Percentiles rank a stretch among this genome's conserved stretches.
Evolutionary conservation across 2,329 filamentous ascomycete genomes (phyloP).

Genomic region (Arthroderma uncinatum): DNA sequence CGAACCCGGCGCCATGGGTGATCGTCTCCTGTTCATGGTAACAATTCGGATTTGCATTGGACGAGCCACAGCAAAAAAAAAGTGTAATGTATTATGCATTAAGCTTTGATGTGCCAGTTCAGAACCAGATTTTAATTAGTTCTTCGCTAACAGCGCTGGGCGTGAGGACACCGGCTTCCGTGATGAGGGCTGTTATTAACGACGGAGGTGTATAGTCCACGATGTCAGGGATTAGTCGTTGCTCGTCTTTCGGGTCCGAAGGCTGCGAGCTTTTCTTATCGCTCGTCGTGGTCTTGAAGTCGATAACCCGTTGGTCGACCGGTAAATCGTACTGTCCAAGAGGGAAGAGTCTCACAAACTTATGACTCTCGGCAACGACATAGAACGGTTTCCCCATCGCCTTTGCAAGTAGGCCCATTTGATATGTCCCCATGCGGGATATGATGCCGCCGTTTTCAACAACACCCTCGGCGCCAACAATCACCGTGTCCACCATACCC

Average conservation of each 20-base stretch:
- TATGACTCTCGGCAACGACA: slow-evolving; percentile 89
- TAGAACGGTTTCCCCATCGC: slow-evolving; percentile 68
- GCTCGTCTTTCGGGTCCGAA: neutral
- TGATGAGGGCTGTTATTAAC: slow-evolving; percentile 54
- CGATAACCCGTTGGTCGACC: slow-evolving; percentile 64
- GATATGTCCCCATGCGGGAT: slow-evolving; percentile 72
- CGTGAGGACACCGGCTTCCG: slow-evolving; percentile 52
- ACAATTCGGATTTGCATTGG: too few species aligned
- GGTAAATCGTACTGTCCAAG: slow-evolving; percentile 71
- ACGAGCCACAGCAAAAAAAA: too few species aligned
- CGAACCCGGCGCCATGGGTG: neutral
- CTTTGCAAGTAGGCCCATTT: slow-evolving; percentile 72
- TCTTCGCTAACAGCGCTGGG: slow-evolving; percentile 56
- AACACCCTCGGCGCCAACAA: slow-evolving; percentile 67
- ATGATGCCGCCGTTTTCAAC: slow-evolving; percentile 92
- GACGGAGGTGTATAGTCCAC: slow-evolving; percentile 47
- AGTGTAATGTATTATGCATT: too few species aligned
- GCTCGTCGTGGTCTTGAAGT: slow-evolving; percentile 49
- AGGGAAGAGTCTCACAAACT: slow-evolving; percentile 83
- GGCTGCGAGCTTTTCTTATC: slow-evolving; percentile 33
- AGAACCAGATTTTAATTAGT: slow-evolving; percentile 52
- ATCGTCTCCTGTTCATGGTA: too few species aligned
- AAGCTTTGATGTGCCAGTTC: too few species aligned
- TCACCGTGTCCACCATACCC: slow-evolving; percentile 57
- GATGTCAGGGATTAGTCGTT: slow-evolving; percentile 14